Conservation (phyloP, 345 rosid genomes). For the Hibiscus tridactylites region DNA sequence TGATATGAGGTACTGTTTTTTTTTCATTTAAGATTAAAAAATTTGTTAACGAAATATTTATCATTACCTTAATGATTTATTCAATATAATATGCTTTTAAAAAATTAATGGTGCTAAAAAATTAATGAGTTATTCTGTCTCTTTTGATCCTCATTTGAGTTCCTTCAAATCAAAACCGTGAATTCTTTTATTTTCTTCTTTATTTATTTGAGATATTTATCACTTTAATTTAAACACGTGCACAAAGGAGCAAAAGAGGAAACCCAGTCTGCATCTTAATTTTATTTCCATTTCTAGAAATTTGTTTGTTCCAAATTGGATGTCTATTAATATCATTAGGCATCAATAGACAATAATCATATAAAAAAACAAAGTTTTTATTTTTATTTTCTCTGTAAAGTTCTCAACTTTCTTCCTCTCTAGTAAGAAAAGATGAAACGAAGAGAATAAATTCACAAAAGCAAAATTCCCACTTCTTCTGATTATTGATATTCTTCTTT, state of each 20-base stretch:
- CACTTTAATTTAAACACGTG: neutral
- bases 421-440: neutral
- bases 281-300: neutral
- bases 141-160: neutral
- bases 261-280: neutral
- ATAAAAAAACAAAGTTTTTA: neutral
- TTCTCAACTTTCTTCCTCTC: neutral
- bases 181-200: neutral
- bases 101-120: too few species aligned
- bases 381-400: neutral
- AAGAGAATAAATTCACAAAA: neutral
- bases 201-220: neutral
- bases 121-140: neutral
- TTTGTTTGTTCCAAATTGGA: constrained; percentile 11
- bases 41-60: too few species aligned
- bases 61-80: too few species aligned
- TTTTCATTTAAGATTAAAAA: too few species aligned
- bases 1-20: too few species aligned
- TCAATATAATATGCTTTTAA: too few species aligned
- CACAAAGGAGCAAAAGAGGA: neutral
- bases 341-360: neutral
- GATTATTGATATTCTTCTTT: neutral
- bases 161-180: constrained; percentile 1
- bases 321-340: neutral
- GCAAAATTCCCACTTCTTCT: neutral